Conservation (phyloP, 139 green algal genomes). For the Volvox reticuliferus region DNA sequence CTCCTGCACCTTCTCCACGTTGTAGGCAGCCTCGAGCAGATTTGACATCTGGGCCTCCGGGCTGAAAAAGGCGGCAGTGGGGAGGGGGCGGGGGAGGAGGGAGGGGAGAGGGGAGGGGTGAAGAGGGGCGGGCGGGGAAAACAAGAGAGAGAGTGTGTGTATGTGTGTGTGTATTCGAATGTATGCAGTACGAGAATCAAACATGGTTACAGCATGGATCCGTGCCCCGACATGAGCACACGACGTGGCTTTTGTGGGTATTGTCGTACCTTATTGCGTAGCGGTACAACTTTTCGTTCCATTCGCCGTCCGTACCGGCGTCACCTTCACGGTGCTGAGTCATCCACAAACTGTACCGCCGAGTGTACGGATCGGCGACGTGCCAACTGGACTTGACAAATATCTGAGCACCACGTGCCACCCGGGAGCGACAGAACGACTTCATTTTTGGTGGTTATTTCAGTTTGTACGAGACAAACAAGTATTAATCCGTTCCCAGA, state of each 20-base stretch:
- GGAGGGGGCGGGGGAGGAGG: not conserved
- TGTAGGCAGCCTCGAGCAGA: conserved; percentile 42
- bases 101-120: not conserved
- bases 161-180: not conserved
- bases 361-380: conserved; percentile 79
- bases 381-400: conserved; percentile 88
- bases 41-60: conserved; percentile 17
- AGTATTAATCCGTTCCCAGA: too few species aligned
- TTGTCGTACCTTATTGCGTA: conserved; percentile 56
- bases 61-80: not conserved
- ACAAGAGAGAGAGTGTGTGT: not conserved
- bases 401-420: conserved; percentile 35
- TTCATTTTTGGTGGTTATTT: too few species aligned
- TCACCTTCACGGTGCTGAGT: conserved; percentile 57
- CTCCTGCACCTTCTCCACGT: conserved; percentile 37
- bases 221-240: too few species aligned
- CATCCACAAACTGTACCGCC: conserved; percentile 70
- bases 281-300: conserved; percentile 76
- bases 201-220: too few species aligned
- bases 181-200: too few species aligned
- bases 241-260: too few species aligned
- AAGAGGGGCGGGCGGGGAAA: not conserved
- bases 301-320: conserved; percentile 71
- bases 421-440: too few species aligned
- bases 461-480: too few species aligned